A percentile compares a stretch with the other conserved stretches of the same genome.
These are phyloP conservation scores for Fraxinus floribunda DNA, from an alignment of 305 asterid genomes.

Conservation along the genomic window DNA sequence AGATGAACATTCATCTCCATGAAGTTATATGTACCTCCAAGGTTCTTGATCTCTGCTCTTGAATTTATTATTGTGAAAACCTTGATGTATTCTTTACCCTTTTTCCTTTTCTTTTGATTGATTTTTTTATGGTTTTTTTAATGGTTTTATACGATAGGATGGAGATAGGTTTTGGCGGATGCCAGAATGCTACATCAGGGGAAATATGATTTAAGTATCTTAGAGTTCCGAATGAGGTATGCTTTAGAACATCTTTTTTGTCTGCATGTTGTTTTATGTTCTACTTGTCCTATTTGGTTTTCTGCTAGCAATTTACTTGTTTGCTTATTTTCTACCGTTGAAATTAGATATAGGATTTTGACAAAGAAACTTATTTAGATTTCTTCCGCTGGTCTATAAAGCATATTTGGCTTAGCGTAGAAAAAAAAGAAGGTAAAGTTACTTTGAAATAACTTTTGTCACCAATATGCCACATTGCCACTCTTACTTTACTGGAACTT, in stretches of 20 bases:
- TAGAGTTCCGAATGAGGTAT: slow-evolving; percentile 61
- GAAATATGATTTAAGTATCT: slow-evolving; percentile 58
- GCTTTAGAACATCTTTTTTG: not conserved
- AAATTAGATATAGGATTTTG: not conserved
- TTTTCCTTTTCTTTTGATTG: not conserved
- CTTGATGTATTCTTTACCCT: not conserved
- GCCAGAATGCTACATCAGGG: slow-evolving; percentile 65
- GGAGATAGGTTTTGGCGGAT: slow-evolving; percentile 66
- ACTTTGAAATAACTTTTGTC: not conserved
- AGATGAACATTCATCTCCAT: slow-evolving; percentile 80
- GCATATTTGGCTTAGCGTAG: not conserved
- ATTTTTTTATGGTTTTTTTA: not conserved
- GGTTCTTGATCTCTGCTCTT: slow-evolving; percentile 25
- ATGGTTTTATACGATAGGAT: slow-evolving; percentile 32
- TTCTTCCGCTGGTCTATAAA: not conserved
- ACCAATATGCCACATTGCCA: not conserved
- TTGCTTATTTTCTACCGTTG: not conserved
- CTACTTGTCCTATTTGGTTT: not conserved
- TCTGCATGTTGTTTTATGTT: not conserved
- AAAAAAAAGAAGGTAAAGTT: not conserved
- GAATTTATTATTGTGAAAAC: not conserved
- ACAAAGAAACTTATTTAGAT: not conserved
- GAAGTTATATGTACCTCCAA: slow-evolving; percentile 71
- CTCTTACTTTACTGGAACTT: not conserved
- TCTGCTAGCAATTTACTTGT: not conserved